phyloP scores from a whole-genome alignment of 352 stramenopile species.

The Hyaloperonospora arabidopsidis region DNA sequence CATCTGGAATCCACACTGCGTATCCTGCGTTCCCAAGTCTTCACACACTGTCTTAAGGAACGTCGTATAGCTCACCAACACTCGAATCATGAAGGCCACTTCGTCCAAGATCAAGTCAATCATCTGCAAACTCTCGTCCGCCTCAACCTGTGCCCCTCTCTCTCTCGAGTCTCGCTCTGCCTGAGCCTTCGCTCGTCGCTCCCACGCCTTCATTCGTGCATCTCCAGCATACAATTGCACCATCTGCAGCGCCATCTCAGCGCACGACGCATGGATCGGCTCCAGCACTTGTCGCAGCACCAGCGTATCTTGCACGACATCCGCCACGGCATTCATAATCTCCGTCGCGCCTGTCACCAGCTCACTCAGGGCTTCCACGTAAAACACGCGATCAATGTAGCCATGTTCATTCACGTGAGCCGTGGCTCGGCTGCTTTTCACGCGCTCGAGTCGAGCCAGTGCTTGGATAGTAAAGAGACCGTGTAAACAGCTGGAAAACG shows the following conservation, averaged over 20 bases:
- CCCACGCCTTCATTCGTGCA: conserved; percentile 69
- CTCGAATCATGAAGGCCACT: conserved; percentile 62
- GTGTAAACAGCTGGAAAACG: conserved; percentile 40
- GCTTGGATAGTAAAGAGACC: conserved; percentile 52
- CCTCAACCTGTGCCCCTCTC: conserved; percentile 30
- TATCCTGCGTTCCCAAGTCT: conserved; percentile 32
- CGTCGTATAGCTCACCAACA: conserved; percentile 57
- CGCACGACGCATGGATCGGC: conserved; percentile 53
- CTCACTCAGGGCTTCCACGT: conserved; percentile 65
- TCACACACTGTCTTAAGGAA: conserved; percentile 53
- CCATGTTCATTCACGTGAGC: conserved; percentile 67
- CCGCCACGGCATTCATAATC: conserved; percentile 74
- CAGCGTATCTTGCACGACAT: conserved; percentile 34
- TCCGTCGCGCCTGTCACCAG: conserved; percentile 63
- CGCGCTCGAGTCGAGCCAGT: conserved; percentile 41
- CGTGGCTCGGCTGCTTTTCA: conserved; percentile 40
- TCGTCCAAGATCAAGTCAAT: conserved; percentile 79
- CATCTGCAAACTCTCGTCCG: conserved; percentile 84
- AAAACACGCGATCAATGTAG: conserved; percentile 81
- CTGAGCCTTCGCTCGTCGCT: conserved; percentile 55
- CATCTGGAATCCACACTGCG: conserved; percentile 29
- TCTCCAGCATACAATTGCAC: conserved; percentile 67
- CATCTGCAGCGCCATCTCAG: conserved; percentile 51
- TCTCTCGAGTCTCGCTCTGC: conserved; percentile 33
- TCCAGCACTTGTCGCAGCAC: conserved; percentile 41